Evolutionary conservation across 345 rosid genomes (phyloP), one percentile per base, ranked within the genome.

Genomic region (Eutrema heterophyllum): DNA sequence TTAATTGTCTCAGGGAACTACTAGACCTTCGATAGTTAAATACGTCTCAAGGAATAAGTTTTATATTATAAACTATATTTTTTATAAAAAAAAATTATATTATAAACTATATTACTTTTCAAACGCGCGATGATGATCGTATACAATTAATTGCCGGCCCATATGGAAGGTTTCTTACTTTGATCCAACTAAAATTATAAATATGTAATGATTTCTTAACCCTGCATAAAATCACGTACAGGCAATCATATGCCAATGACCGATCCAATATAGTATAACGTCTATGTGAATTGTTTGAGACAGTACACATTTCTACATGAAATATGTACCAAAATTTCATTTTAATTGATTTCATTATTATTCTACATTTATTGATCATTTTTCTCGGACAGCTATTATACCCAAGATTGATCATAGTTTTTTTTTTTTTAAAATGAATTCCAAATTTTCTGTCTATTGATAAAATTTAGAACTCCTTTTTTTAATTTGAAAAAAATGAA

Each of bases 191-290:
- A 70, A 48, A 70, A 36, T 44, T 46, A 62, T 27, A 53, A 75
- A 33, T 60, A 30, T 24, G 80, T 43, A 32, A 77, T 70, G 76
- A 71, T 77, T 45, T 64, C 33, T 64, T 62, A 77, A 64, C 27
- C 54, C 29, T 77, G 11, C 10, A 64, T 24, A 46, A 64, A 63
- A 64, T 64, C 72, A 71, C 68, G 80, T 64, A 64, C 80, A 70
- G 70, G 80, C 80, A 70, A 77, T 77, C 72, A 77, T 77, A 64
- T 70, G 76, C 54, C 72, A 77, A 70, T 77, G 56, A 55, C 71
- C 56, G 38, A 48, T 69, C 75, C 59, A 69, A 26, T 54, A 57
- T 36, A 36, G 24, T 51, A 38, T 70, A 71, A 12, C 30, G 14
- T 26, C 21, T 53, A 44, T 48, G 69, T 48, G 69, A 21, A 18